These are phyloP conservation scores for Delonix regia DNA, from an alignment of 306 rosid genomes.

Conservation along the genomic window DNA sequence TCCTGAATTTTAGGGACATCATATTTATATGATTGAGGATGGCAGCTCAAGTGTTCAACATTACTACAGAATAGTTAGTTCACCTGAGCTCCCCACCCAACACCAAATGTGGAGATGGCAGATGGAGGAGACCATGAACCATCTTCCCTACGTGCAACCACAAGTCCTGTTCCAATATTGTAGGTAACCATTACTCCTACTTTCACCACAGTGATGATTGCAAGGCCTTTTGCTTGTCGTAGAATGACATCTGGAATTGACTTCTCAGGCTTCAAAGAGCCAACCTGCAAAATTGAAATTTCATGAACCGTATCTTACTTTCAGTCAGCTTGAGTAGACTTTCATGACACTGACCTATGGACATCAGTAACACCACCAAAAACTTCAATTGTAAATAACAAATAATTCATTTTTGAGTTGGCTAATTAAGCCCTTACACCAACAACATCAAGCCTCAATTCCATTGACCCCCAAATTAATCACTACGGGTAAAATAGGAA, in stretches of 20 bases:
- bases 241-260: constrained; percentile 85
- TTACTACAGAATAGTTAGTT: constrained; percentile 29
- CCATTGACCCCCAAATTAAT: not conserved
- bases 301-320: constrained; percentile 22
- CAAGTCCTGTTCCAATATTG: constrained; percentile 91
- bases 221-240: constrained; percentile 93
- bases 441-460: not conserved
- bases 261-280: constrained; percentile 72
- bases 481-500: not conserved
- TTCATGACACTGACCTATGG: constrained; percentile 4
- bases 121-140: constrained; percentile 99
- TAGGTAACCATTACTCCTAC: constrained; percentile 90
- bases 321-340: not conserved
- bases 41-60: not conserved
- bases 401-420: not conserved
- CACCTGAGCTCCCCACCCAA: constrained; percentile 99
- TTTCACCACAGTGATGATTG: constrained; percentile 84
- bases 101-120: constrained; percentile 83
- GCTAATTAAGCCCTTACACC: not conserved
- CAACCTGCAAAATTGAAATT: constrained; percentile 55
- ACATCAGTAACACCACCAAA: constrained; percentile 24
- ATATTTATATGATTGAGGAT: not conserved
- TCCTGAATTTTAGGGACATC: not conserved
- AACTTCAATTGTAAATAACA: not conserved
- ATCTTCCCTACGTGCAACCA: constrained; percentile 89